Base-by-base conservation (phyloP, 2,329 filamentous ascomycete genomes). In the Colletotrichum higginsianum region DNA sequence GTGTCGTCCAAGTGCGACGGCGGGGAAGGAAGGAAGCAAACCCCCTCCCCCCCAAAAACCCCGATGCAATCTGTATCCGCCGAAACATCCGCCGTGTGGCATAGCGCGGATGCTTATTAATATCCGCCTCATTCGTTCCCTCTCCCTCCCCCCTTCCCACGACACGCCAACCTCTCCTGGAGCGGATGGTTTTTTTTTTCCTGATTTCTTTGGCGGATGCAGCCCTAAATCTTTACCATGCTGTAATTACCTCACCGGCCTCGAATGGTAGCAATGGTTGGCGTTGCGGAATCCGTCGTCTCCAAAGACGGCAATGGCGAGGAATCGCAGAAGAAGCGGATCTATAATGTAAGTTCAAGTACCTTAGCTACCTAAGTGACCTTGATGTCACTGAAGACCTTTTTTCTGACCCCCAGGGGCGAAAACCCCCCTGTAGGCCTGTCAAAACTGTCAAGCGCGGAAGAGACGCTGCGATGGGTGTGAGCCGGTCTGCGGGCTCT, bases 401-500 rank as follows among this genome's bases (percentile, higher is more conserved):
- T 15, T 9, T 35, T 42, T 18, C 40, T 67, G 1, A 35, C 7
- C 47, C 4, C 26, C 26, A 30, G 26, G 5, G 26, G 26, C 2
- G 26, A n/a, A n/a, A 18, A 26, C 2, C 18, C 23, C 12, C 6
- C 30, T 35, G 30, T 6, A 73, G 72, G 69, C 72, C 42, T 74
- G 72, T 15, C 56, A 50, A 7, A 42, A 67, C 11, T 74, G 72
- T 15, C 44, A 69, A 18, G 40, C 53, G 23, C 61, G 69, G 3
- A 74, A 72, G 40, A 68, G 64, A 15, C 65, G 69, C 16, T 74
- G 72, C 30, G 72, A 74, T 21, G 72, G 69, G 4, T 40, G 42
- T 21, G 57, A 58, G n/a, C 72, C 72, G 13, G 26, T 50, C 4
- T 74, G 72, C 12, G 65, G 68, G 42, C 49, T 67, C 6, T 74